Percentiles rank a stretch among this genome's conserved stretches.
Evolutionary conservation across 2,329 filamentous ascomycete species (phyloP).

Genomic region (Xylaria sp.): DNA sequence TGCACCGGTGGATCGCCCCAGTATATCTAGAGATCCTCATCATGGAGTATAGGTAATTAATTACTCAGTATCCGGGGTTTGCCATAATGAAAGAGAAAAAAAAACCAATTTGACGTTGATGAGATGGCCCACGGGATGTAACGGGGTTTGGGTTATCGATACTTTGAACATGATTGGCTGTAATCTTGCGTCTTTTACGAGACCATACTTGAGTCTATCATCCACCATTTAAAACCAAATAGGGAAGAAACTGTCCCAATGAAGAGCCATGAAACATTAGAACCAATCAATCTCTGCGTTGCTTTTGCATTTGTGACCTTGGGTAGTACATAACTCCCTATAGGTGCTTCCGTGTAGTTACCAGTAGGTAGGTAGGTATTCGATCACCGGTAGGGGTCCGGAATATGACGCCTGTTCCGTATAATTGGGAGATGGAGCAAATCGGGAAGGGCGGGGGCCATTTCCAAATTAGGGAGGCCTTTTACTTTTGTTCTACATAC

Average conservation of each 20-base stretch:
- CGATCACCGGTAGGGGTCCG: neutral
- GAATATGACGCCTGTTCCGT: neutral
- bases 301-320: neutral
- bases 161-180: neutral
- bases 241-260: neutral
- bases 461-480: slow-evolving; percentile 11
- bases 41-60: neutral
- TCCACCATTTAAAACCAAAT: neutral
- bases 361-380: neutral
- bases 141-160: neutral
- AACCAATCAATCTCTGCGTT: neutral
- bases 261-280: neutral
- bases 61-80: slow-evolving; percentile 7
- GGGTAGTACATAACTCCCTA: neutral
- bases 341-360: neutral
- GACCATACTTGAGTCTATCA: neutral
- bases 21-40: neutral
- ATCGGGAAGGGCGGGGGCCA: neutral
- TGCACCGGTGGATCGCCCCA: slow-evolving; percentile 22
- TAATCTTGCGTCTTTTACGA: neutral
- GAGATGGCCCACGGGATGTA: neutral
- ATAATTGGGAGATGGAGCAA: slow-evolving; percentile 3
- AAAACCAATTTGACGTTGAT: neutral
- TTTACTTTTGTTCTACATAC: neutral
- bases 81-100: neutral